Evolutionary conservation across 169 alveolate genomes (phyloP), one percentile per base, ranked within the genome.

Genomic region (Eimeria brunetti): DNA sequence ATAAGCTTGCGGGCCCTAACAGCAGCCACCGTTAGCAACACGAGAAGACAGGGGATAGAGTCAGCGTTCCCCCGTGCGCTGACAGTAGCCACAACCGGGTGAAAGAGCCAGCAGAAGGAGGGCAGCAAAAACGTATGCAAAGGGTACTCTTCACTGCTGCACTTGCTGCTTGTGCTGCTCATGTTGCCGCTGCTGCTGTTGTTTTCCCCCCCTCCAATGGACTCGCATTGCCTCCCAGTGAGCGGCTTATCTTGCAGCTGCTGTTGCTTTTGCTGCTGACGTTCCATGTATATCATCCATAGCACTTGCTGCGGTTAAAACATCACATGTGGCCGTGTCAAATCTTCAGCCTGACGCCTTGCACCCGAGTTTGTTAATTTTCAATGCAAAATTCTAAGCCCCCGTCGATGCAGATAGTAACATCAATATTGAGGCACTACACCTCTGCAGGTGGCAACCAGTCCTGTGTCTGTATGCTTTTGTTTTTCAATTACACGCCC

Each of bases 41-140:
- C 69, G 14, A 89, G 75, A 36, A 78, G 92, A 11, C 94, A 94
- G n/a, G 96, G 94, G 67, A 94, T 8, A n/a, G 81, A 49, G 38
- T 94, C 96, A 16, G 88, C 88, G 97, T 98, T 98, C 56, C 99
- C 99, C 89, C 99, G 97, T 49, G 99, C 97, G 20, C 99, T 98
- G 46, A 99, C 98, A 53, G 97, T 97, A 24, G 99, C 95, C 41
- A 98, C 98, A 56, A 99, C 92, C 7, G 99, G 99, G 95, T 99
- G 99, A 83, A 98, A 96, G 60, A 99, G 96, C 99, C 99, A 99
- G 98, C 97, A 38, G 97, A 94, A 33, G 95, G 96, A 56, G 86
- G 80, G 85, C 88, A 91, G 69, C 71, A 96, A 88, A 84, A 71
- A 75, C 88, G 89, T 92, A 84, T 94, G 93, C 95, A 83, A 80